phyloP scores from a whole-genome alignment of 2,329 filamentous ascomycete genomes.

The Aspergillus intermedius region DNA sequence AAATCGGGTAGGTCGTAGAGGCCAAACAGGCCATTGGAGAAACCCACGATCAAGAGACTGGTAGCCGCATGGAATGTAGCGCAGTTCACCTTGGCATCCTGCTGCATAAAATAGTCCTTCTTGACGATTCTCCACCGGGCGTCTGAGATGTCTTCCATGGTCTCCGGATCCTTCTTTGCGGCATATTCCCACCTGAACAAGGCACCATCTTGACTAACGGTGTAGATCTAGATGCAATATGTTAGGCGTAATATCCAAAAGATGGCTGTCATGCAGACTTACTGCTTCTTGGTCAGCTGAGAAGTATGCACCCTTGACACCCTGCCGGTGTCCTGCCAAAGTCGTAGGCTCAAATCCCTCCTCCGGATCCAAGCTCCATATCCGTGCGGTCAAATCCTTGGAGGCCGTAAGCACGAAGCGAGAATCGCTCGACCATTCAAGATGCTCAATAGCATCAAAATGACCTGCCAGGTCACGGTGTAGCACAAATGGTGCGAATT shows the following conservation, averaged over 20 bases:
- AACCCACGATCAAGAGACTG: conserved; percentile 91
- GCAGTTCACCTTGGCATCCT: conserved; percentile 77
- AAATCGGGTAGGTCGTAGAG: conserved; percentile 95
- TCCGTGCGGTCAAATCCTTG: conserved; percentile 83
- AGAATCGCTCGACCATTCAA: conserved; percentile 95
- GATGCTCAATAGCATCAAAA: conserved; percentile 75
- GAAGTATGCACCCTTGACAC: conserved; percentile 92
- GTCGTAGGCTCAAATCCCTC: conserved; percentile 86
- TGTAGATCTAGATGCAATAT: conserved; percentile 60
- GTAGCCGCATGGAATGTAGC: conserved; percentile 82
- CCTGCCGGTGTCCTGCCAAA: conserved; percentile 82
- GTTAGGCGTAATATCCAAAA: conserved; percentile 9
- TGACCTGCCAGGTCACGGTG: conserved; percentile 83
- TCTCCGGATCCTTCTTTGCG: conserved; percentile 54
- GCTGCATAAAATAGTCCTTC: conserved; percentile 89
- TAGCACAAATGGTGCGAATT: conserved; percentile 90
- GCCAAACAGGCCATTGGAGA: conserved; percentile 89
- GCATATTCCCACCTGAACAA: conserved; percentile 90
- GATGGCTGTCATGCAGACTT: conserved; percentile 13
- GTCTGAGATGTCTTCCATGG: conserved; percentile 56
- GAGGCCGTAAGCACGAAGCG: conserved; percentile 89
- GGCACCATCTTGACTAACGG: conserved; percentile 93
- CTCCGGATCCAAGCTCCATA: conserved; percentile 89
- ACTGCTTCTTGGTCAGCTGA: conserved; percentile 81
- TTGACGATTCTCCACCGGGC: conserved; percentile 88